Conservation (phyloP, 257 asterid genomes). For the Rauvolfia tetraphylla region DNA sequence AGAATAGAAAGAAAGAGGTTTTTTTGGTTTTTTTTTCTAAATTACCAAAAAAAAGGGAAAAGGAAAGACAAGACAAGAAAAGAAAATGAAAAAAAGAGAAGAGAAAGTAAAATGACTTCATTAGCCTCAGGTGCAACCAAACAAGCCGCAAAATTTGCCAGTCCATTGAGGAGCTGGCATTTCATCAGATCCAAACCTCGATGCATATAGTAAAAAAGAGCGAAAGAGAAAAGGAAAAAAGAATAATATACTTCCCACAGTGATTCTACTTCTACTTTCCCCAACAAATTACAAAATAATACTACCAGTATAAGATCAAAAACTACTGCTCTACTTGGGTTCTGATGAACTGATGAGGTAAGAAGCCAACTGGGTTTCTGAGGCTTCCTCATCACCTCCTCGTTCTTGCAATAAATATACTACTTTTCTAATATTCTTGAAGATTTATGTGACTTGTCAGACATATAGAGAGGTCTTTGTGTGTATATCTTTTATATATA, state of each 20-base stretch:
- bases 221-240: background rate
- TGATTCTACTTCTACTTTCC: background rate
- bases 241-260: background rate
- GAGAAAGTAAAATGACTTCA: background rate
- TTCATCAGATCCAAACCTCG: conserved; percentile 40
- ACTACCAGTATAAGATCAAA: background rate
- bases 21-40: no score
- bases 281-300: no score
- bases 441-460: conserved; percentile 5
- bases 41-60: no score
- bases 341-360: conserved; percentile 36
- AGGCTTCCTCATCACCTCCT: conserved; percentile 16
- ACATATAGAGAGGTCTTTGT: background rate
- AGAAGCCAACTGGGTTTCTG: conserved; percentile 29
- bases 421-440: background rate
- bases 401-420: conserved; percentile 24
- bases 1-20: background rate
- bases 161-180: conserved; percentile 34
- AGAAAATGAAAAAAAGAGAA: background rate
- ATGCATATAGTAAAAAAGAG: background rate
- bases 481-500: no score
- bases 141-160: conserved; percentile 23
- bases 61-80: no score
- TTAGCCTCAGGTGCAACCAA: conserved; percentile 24
- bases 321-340: conserved; percentile 1